Base-by-base conservation (phyloP, 345 rosid species). In the Brassica cretica region DNA sequence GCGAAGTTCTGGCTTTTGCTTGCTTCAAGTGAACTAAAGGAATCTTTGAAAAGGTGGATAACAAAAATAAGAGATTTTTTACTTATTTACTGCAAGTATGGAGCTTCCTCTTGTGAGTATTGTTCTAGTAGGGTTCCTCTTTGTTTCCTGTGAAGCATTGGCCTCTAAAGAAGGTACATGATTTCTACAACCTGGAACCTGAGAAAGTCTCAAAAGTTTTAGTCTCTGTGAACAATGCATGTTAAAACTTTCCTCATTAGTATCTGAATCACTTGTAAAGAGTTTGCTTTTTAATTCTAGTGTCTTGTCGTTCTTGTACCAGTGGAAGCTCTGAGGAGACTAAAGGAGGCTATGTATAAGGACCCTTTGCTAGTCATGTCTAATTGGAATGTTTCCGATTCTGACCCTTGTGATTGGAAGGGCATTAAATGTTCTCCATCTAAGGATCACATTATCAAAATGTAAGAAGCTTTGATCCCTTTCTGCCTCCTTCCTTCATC, bases 391-490 rank as follows among this genome's bases (percentile, higher is more conserved):
- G 75, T 83, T 41, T 82, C 86, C 66, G 89, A 87, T 83, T 85
- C 84, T 53, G 86, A 89, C 89, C 98, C 97, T 61, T 96, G 99
- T 83, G 81, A 78, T 68, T 96, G 98, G 99, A 62, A 65, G 6
- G 98, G 98, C 73, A 44, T 96, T 75, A 66, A 61, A 18, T 96
- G 98, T 76, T 82, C 88, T 37, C 60, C 18, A 10, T 64, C 80
- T 77, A 83, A 89, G 58, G 87, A 87, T 75, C 95, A 89, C 85
- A 87, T 96, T 68, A 63, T 84, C 61, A 93, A 86, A 83, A 88
- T 93, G 99, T 96, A 85, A 89, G 95, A 30, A 66, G 41, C 72
- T 65, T 71, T 64, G 2, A 30, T 65, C 55, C 21, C 33, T 46
- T 41, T n/a, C 27, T 65, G n/a, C 46, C 3, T 41, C 11, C 49